Conservation (phyloP, 441 rosid species). For the Manihot esculenta region DNA sequence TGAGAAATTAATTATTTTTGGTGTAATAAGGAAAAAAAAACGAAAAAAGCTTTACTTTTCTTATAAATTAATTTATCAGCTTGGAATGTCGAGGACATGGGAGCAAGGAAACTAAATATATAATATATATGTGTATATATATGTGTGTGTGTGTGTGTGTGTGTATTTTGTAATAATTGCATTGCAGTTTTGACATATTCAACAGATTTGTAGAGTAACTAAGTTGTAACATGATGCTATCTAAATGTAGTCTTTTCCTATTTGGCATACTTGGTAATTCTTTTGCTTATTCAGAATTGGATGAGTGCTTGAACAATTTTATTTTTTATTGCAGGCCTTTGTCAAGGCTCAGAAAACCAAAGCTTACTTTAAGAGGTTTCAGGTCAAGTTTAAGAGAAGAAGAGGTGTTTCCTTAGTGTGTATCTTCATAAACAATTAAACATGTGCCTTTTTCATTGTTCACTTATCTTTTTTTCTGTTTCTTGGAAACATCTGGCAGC, state of each 20-base stretch:
- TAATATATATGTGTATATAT: too few species aligned
- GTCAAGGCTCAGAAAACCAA: conserved; percentile 67
- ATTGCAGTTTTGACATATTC: too few species aligned
- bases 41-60: too few species aligned
- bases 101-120: too few species aligned
- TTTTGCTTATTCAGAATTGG: neutral
- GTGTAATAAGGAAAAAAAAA: too few species aligned
- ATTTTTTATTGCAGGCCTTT: conserved; percentile 41
- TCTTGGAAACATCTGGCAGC: conserved; percentile 28
- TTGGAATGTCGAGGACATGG: too few species aligned
- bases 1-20: too few species aligned
- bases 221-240: neutral
- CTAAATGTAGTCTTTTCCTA: neutral
- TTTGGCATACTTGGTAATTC: neutral
- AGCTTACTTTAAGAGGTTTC: conserved; percentile 86
- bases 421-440: neutral
- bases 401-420: conserved; percentile 52
- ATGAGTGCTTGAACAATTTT: neutral
- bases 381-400: conserved; percentile 90
- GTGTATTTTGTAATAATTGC: too few species aligned
- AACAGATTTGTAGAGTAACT: neutral
- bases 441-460: neutral
- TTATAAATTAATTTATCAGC: too few species aligned
- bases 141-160: too few species aligned
- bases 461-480: neutral